These are phyloP conservation scores for Rhizophagus prolifer DNA, from an alignment of 192 early-diverging fungal genomes.

Conservation along the genomic window DNA sequence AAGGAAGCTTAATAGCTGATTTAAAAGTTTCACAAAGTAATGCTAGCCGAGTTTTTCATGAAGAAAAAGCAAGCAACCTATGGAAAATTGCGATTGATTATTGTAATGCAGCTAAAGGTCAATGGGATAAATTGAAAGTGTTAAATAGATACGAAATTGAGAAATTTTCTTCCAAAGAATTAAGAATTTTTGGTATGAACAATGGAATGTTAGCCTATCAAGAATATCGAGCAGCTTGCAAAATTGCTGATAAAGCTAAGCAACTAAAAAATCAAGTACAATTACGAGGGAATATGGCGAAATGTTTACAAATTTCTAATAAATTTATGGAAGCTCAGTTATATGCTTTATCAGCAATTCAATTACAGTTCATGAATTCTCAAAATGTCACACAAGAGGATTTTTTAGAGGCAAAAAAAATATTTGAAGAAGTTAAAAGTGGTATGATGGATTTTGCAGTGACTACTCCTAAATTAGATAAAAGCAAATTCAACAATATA, in stretches of 20 bases:
- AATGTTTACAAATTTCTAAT: background rate
- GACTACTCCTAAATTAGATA: background rate
- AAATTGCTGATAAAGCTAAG: slow-evolving; percentile 2
- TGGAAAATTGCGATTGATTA: slow-evolving; percentile 3
- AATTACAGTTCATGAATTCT: background rate
- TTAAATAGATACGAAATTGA: background rate
- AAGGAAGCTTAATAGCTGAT: background rate
- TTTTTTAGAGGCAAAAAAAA: background rate
- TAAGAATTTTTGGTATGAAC: background rate
- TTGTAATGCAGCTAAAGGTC: background rate
- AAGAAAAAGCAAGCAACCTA: background rate
- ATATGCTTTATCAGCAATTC: slow-evolving; percentile 12
- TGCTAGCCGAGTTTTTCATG: background rate
- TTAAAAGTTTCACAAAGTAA: background rate
- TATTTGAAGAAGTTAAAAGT: slow-evolving; percentile 12
- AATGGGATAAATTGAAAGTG: background rate
- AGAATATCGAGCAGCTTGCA: slow-evolving; percentile 1
- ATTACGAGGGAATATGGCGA: background rate
- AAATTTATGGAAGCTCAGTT: background rate
- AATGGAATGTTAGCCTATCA: background rate
- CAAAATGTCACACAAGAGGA: background rate
- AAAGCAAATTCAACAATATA: background rate
- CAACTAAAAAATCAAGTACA: background rate
- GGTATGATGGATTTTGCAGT: too few relatives aligned
- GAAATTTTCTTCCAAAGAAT: background rate